phyloP scores from a whole-genome alignment of 2,329 filamentous ascomycete species.

The Sclerotinia trifoliorum region DNA sequence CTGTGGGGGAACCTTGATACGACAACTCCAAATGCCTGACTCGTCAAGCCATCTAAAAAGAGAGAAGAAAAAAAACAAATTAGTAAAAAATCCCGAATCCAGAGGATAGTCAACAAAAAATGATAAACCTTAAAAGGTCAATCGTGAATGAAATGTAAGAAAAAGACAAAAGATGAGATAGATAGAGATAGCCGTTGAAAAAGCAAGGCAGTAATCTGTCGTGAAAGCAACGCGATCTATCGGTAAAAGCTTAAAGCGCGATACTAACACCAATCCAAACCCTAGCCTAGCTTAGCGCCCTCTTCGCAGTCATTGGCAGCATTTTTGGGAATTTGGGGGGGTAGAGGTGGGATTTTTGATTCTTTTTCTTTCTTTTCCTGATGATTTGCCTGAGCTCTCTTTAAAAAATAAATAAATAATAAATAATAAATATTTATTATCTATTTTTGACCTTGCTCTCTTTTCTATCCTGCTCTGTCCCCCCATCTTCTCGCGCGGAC shows the following conservation, averaged over 20 bases:
- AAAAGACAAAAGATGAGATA: neutral
- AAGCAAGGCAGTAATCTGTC: neutral
- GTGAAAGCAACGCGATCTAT: constrained; percentile 14
- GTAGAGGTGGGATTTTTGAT: neutral
- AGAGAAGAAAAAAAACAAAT: constrained; percentile 13
- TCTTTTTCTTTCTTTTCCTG: neutral
- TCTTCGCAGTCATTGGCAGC: neutral
- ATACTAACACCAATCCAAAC: constrained; percentile 18
- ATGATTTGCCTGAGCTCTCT: neutral
- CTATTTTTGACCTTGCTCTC: neutral
- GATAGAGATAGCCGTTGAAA: neutral
- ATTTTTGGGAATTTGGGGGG: neutral
- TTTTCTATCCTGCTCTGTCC: too few relatives aligned
- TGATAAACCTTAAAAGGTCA: neutral
- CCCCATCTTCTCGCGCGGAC: constrained; percentile 5
- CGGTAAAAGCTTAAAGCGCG: constrained; percentile 14
- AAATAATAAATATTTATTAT: too few relatives aligned
- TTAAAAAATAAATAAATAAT: too few relatives aligned
- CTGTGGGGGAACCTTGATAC: constrained; percentile 37
- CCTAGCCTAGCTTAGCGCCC: constrained; percentile 12
- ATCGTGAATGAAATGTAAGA: constrained; percentile 11
- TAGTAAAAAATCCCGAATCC: constrained; percentile 14
- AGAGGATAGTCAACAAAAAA: neutral
- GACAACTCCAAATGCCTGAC: constrained; percentile 38
- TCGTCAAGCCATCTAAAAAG: constrained; percentile 38